Evolutionary conservation across 805 yeast genomes (phyloP), one percentile per base, ranked within the genome.

Genomic region (Saccharomycopsis babjevae): DNA sequence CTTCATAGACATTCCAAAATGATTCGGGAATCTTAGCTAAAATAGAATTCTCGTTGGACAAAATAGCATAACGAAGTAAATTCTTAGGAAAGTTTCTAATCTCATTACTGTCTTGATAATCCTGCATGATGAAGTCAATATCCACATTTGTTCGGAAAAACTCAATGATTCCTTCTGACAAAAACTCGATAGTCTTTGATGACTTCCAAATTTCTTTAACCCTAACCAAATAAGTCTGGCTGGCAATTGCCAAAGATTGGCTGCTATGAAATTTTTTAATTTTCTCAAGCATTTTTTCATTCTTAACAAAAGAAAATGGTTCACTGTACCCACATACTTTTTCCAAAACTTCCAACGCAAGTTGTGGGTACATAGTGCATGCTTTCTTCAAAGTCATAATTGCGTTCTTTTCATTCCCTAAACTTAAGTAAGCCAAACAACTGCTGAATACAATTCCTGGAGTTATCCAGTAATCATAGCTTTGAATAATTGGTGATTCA

Each of bases 361-460:
- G 75, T 67, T 76, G 80, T 2, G 93, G 87, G 69, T 85, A 85
- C 15, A 73, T 72, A 11, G 72, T 65, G 65, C 79, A 83, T 0
- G 93, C 91, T 20, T 63, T 67, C 42, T 67, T 64, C 61, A 89
- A 72, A 16, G 79, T 78, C 0, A 63, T 61, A 50, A 68, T 73
- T 0, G 96, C 96, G 5, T 71, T 69, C 0, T 70, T 74, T 1
- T 52, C 58, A 39, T 78, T 72, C 3, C 73, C 77, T 15, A 79
- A 65, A 39, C 76, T 72, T 62, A 83, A 73, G 61, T 81, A 74
- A n/a, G 94, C 89, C 59, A 88, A 72, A 0, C 83, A 88, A 4
- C 78, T 70, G 1, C 93, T 85, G 67, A 83, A 84, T 1, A 85
- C 83, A 34, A 90, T 69, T 0, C 91, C 87, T 0, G 94, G 88